phyloP scores from a whole-genome alignment of 495 filamentous ascomycete genomes.

The Xylaria intraflava region DNA sequence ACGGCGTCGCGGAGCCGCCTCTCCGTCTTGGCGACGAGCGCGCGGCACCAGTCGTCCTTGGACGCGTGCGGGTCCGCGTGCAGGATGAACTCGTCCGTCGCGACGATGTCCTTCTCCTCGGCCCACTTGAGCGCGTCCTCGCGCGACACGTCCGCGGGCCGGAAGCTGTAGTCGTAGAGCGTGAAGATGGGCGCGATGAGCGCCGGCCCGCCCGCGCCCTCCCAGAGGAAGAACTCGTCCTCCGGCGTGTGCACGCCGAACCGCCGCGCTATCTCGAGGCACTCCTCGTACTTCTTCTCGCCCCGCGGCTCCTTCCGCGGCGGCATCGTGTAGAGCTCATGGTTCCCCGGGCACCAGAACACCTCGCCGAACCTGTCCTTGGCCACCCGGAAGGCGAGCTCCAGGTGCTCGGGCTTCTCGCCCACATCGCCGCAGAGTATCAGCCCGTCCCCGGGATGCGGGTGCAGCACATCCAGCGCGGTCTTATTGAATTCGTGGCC shows the following conservation, averaged over 20 bases:
- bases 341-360: conserved; percentile 32
- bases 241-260: conserved; percentile 30
- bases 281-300: conserved; percentile 24
- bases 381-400: conserved; percentile 20
- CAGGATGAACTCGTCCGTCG: conserved; percentile 30
- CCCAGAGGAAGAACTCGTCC: conserved; percentile 28
- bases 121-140: conserved; percentile 26
- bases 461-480: conserved; percentile 20
- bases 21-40: conserved; percentile 18
- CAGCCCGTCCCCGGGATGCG: conserved; percentile 27
- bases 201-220: conserved; percentile 19
- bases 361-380: conserved; percentile 23
- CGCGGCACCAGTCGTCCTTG: conserved; percentile 26
- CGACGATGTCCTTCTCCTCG: conserved; percentile 25
- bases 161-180: conserved; percentile 34
- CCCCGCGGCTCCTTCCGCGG: conserved; percentile 20
- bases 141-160: conserved; percentile 21
- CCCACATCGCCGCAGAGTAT: conserved; percentile 31
- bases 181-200: conserved; percentile 28
- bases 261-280: conserved; percentile 21
- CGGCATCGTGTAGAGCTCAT: conserved; percentile 31
- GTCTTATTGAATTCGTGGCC: conserved; percentile 26
- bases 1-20: conserved; percentile 11
- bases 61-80: conserved; percentile 26
- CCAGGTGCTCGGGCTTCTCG: conserved; percentile 25